Conservation (phyloP, 2,329 filamentous ascomycete genomes). For the Neurospora sp. region DNA sequence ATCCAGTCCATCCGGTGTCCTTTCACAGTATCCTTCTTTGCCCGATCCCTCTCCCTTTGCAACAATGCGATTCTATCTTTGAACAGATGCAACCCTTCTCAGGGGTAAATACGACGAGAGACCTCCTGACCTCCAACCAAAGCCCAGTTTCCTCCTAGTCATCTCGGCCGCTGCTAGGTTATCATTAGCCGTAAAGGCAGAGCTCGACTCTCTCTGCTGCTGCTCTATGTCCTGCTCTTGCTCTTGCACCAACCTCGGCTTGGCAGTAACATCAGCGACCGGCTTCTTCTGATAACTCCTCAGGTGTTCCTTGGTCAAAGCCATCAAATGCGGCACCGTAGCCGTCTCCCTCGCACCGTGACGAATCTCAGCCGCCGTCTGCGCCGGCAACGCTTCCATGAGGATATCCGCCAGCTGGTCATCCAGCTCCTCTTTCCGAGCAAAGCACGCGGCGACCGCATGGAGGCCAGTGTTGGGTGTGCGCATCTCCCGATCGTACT, state of each 20-base stretch:
- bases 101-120: constrained; percentile 1
- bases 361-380: neutral
- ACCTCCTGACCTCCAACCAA: neutral
- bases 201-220: neutral
- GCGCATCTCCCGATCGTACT: neutral
- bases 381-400: constrained; percentile 7
- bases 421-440: constrained; percentile 7
- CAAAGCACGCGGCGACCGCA: constrained; percentile 2
- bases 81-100: neutral
- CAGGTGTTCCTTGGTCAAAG: neutral
- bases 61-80: neutral
- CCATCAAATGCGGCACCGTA: neutral
- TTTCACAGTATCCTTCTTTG: neutral
- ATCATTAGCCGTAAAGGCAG: neutral
- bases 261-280: neutral
- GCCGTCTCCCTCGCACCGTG: neutral
- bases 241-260: neutral
- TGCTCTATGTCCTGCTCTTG: neutral
- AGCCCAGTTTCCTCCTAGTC: neutral
- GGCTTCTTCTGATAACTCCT: neutral
- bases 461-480: constrained; percentile 1
- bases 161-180: neutral
- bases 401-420: constrained; percentile 12
- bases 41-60: neutral
- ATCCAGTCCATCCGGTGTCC: neutral